Evolutionary conservation across 1,139 yeast species (phyloP).

Genomic region (Blastobotrys aristatus): DNA sequence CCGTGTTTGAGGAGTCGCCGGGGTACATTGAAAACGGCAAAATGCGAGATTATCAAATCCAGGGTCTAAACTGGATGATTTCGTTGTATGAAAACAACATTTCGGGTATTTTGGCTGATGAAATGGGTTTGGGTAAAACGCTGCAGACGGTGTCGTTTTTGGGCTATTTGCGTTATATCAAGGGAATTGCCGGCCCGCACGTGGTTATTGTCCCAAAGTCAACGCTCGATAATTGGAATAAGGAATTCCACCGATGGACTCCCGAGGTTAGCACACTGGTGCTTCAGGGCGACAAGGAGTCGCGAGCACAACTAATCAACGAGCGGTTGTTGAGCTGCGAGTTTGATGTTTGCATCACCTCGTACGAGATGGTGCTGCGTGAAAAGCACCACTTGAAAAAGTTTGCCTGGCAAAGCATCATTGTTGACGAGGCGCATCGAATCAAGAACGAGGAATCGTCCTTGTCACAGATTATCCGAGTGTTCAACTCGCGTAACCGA

Average conservation of each 20-base stretch:
- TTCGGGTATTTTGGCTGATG: constrained; percentile 93
- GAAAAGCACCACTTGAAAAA: constrained; percentile 79
- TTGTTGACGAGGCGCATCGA: constrained; percentile 95
- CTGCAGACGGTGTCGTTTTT: constrained; percentile 87
- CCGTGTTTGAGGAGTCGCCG: constrained; percentile 78
- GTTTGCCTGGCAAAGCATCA: constrained; percentile 87
- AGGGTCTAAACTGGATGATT: constrained; percentile 92
- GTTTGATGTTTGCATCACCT: constrained; percentile 84
- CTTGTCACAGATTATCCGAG: constrained; percentile 80
- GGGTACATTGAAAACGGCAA: constrained; percentile 53
- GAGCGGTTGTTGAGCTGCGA: constrained; percentile 60
- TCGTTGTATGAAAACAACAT: constrained; percentile 73
- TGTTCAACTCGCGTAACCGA: constrained; percentile 79
- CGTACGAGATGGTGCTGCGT: constrained; percentile 87
- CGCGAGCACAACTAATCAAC: constrained; percentile 57
- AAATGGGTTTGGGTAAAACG: constrained; percentile 97
- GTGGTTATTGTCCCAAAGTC: constrained; percentile 92
- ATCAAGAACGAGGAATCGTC: constrained; percentile 92
- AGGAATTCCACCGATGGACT: constrained; percentile 92
- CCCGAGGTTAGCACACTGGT: constrained; percentile 89
- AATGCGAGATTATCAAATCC: constrained; percentile 82
- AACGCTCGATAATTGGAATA: constrained; percentile 90
- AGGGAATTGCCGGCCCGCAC: constrained; percentile 83
- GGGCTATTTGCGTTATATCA: constrained; percentile 77
- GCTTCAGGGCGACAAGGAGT: constrained; percentile 82